Evolutionary conservation across 768 basidiomycete genomes (phyloP).

Genomic region (Leccinellum luteum): DNA sequence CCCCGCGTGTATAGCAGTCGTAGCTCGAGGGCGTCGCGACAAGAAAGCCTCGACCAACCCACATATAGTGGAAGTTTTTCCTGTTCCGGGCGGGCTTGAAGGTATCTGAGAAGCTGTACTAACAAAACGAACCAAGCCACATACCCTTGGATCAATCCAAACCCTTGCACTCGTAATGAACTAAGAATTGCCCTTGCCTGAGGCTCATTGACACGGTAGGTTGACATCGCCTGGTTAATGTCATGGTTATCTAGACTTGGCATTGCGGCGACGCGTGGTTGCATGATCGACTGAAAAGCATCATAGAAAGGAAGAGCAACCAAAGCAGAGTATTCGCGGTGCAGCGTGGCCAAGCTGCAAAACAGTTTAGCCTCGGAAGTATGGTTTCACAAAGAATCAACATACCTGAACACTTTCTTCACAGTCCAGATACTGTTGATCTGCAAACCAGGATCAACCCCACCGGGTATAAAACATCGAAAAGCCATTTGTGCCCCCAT

Average conservation of each 20-base stretch:
- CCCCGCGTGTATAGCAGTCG: constrained; percentile 51
- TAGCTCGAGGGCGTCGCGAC: constrained; percentile 50
- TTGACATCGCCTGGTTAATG: constrained; percentile 62
- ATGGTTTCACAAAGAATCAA: neutral
- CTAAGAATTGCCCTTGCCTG: constrained; percentile 88
- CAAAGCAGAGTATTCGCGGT: constrained; percentile 90
- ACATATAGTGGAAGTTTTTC: constrained; percentile 97
- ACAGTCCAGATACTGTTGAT: constrained; percentile 70
- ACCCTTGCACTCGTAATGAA: constrained; percentile 69
- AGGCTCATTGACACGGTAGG: constrained; percentile 83
- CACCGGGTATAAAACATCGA: constrained; percentile 46
- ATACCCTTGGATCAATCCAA: constrained; percentile 94
- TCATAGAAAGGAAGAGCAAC: constrained; percentile 83
- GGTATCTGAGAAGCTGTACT: neutral
- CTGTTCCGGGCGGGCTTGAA: constrained; percentile 91
- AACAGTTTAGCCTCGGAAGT: constrained; percentile 4
- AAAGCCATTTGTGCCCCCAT: constrained; percentile 56
- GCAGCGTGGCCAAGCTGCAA: constrained; percentile 79
- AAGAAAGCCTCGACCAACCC: constrained; percentile 87
- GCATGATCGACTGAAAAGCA: constrained; percentile 64
- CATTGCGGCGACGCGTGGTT: constrained; percentile 54
- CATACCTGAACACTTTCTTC: constrained; percentile 78
- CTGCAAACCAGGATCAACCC: constrained; percentile 59
- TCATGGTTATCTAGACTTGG: constrained; percentile 47
- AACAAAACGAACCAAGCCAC: constrained; percentile 16